Conservation (phyloP, 2,329 filamentous ascomycete genomes). For the Pseudogymnoascus destructans region DNA sequence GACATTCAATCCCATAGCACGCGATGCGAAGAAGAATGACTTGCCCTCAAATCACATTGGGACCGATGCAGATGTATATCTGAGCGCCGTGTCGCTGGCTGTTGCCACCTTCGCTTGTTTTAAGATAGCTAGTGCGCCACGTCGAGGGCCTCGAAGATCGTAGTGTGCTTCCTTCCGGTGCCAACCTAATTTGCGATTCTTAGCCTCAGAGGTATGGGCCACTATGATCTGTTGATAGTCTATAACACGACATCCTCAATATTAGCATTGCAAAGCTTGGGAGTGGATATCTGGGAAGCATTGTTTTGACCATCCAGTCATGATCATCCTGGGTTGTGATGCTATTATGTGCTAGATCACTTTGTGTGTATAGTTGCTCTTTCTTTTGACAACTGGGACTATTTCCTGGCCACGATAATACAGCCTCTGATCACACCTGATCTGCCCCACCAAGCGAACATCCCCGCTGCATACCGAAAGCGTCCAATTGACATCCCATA, state of each 20-base stretch:
- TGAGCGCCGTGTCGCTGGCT: constrained; percentile 13
- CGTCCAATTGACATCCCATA: constrained; percentile 29
- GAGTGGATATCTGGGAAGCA: too few species aligned
- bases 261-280: too few species aligned
- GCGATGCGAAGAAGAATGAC: constrained; percentile 12
- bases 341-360: neutral
- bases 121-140: constrained; percentile 12
- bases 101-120: constrained; percentile 14
- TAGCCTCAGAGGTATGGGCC: neutral
- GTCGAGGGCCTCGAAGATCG: constrained; percentile 5
- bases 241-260: too few species aligned
- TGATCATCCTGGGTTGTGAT: too few species aligned
- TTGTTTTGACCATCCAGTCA: too few species aligned
- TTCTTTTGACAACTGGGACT: neutral
- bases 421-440: constrained; percentile 28
- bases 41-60: constrained; percentile 12
- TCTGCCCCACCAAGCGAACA: constrained; percentile 32
- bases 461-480: constrained; percentile 24
- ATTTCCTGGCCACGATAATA: constrained; percentile 28
- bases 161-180: constrained; percentile 11
- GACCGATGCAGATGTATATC: constrained; percentile 12
- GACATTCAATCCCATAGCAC: constrained; percentile 14
- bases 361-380: neutral
- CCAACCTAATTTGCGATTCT: neutral
- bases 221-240: too few species aligned